Base-by-base conservation (phyloP, 192 early-diverging fungal species). In the Coemansia sp. region DNA sequence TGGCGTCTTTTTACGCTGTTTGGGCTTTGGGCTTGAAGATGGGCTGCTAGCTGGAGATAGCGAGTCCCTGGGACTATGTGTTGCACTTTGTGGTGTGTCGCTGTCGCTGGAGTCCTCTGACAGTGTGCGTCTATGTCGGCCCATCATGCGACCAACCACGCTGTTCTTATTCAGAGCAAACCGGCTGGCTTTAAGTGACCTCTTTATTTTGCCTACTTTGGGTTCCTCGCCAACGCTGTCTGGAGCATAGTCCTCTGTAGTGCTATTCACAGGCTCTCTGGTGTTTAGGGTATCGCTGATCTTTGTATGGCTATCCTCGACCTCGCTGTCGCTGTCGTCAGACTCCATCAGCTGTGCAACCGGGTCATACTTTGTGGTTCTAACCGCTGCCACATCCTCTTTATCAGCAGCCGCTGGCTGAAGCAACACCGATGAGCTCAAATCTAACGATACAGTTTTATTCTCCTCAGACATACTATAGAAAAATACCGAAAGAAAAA, bases 281-380 rank as follows among this genome's bases (percentile, higher is more conserved):
- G 4, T 4, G 4, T 4, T 4, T 4, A 4, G 4, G 23, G 23
- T 26, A 26, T 26, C 23, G 4, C 4, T 26, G 23, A n/a, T 26
- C 8, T 13, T 14, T 30, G 0, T 13, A 10, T 43, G 23, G 30
- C 6, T 44, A 19, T 43, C 20, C 18, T 53, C 43, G 55, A 33
- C 52, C 15, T 50, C 59, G 39, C 53, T 45, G 13, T 57, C 62
- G 16, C 43, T 52, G 20, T 52, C 51, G 30, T 74, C 65, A 2
- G 65, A 63, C 13, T 28, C 54, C 15, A 76, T 62, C 4, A 76
- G 54, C 58, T 76, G 62, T 12, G 61, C 72, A 9, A 76, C 37
- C 12, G 62, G 62, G 38, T 76, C 61, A 31, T 56, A 76, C 39
- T 19, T 54, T 21, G 33, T 49, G 3, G 45, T 12, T 9, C n/a